These are phyloP conservation scores for Aristolochia fimbriata DNA, from an alignment of 164 flowering plant species.

Conservation along the genomic window DNA sequence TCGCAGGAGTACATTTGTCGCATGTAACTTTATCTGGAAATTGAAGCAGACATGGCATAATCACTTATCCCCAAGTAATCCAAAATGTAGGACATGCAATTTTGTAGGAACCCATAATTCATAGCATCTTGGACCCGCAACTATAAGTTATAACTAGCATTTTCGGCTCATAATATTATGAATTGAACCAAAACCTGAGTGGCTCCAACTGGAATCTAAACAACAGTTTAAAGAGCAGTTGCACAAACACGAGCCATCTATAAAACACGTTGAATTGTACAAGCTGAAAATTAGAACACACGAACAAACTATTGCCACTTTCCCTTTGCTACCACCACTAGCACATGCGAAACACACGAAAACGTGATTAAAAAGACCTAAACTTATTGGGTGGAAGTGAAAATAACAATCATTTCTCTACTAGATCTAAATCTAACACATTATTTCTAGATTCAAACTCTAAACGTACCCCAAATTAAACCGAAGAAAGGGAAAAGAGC, in stretches of 20 bases:
- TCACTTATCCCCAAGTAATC: background rate
- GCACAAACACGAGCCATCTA: too few species aligned
- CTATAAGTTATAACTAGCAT: too few species aligned
- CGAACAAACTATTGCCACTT: background rate
- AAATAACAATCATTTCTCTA: background rate
- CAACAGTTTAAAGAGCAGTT: too few species aligned
- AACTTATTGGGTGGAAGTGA: background rate
- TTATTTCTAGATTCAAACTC: background rate
- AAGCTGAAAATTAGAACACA: background rate
- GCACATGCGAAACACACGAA: background rate
- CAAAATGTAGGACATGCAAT: background rate
- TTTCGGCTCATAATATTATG: too few species aligned
- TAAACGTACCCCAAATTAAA: constrained; percentile 43
- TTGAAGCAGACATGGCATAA: background rate
- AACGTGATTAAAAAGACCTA: background rate
- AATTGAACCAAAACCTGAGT: too few species aligned
- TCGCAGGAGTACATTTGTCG: constrained; percentile 42
- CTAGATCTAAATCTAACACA: background rate
- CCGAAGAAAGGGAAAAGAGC: constrained; percentile 33
- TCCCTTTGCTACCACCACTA: background rate
- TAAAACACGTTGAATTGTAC: too few species aligned
- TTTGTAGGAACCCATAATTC: background rate
- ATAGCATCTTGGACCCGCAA: too few species aligned
- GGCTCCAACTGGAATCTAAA: too few species aligned
- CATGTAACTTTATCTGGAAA: constrained; percentile 41